Base-by-base conservation (phyloP, 106 monocot species). In the Posidonia australis region DNA sequence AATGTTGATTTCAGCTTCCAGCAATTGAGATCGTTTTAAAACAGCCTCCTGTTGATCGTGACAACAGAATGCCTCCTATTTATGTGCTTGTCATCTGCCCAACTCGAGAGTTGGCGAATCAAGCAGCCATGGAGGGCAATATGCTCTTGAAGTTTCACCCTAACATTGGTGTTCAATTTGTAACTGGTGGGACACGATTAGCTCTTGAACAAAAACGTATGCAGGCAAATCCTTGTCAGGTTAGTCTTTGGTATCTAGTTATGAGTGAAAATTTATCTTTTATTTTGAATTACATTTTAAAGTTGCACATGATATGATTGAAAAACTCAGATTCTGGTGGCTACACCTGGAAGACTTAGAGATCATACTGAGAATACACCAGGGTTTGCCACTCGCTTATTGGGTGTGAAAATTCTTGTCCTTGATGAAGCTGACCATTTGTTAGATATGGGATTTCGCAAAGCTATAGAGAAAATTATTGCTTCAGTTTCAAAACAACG, bases 311-410 rank as follows among this genome's bases (percentile, higher is more conserved):
- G 11, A 44, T 42, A 62, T 13, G 10, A 4, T 64, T 23, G 20
- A 1, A 36, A 36, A 36, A 4, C 16, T 12, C 74, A 98, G 98
- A 81, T 98, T 64, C 83, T 98, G 68, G 98, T 98, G 25, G 98
- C 84, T 14, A 98, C 98, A 20, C 98, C 98, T 43, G 98, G 98
- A 68, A 91, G 98, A 64, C 85, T 98, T 42, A 80, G 71, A 72
- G 98, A 98, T 79, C 98, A 98, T 70, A 82, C 87, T 36, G 98
- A 91, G 66, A 98, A 98, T 63, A 98, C 98, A 53, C 77, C 96
- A 41, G 84, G 82, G 48, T 82, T 89, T 69, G 58, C 60, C 16
- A 70, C 71, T 54, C 78, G 82, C n/a, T 74, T 89, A 22, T 82
- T 44, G 46, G 76, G 78, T 65, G 60, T 84, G 28, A 84, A 89